These are phyloP conservation scores for Penicillium antarcticum DNA, from an alignment of 495 filamentous ascomycete species.

Conservation along the genomic window DNA sequence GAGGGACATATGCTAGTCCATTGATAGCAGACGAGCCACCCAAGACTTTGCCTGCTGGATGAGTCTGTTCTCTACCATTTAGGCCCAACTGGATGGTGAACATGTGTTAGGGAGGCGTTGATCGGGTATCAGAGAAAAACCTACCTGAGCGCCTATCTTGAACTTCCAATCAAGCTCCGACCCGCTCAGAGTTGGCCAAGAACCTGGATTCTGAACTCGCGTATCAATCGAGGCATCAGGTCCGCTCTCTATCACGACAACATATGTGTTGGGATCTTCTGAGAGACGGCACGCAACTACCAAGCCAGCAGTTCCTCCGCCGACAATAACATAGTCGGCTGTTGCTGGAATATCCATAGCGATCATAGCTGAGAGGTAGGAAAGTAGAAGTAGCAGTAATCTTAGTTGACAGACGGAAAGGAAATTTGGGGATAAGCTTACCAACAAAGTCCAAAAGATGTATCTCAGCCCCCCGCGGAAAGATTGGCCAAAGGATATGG, in stretches of 20 bases:
- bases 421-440: too few relatives aligned
- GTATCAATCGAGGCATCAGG: constrained; percentile 40
- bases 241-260: constrained; percentile 55
- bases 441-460: too few relatives aligned
- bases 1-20: constrained; percentile 20
- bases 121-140: not conserved
- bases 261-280: constrained; percentile 34
- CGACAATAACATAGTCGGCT: constrained; percentile 34
- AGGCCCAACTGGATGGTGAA: constrained; percentile 16
- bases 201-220: constrained; percentile 37
- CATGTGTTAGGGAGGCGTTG: not conserved
- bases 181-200: constrained; percentile 35
- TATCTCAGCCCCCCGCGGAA: too few relatives aligned
- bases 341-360: not conserved
- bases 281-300: constrained; percentile 48
- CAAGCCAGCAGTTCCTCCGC: constrained; percentile 48
- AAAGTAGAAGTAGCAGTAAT: too few relatives aligned
- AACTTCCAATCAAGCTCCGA: constrained; percentile 56
- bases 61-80: constrained; percentile 18
- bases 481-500: too few relatives aligned
- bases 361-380: not conserved
- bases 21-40: constrained; percentile 38
- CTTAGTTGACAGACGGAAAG: too few relatives aligned
- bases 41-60: constrained; percentile 27
- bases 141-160: constrained; percentile 46